These are phyloP conservation scores for Yamadazyma sp. DNA, from an alignment of 1,139 yeast species.

Conservation along the genomic window DNA sequence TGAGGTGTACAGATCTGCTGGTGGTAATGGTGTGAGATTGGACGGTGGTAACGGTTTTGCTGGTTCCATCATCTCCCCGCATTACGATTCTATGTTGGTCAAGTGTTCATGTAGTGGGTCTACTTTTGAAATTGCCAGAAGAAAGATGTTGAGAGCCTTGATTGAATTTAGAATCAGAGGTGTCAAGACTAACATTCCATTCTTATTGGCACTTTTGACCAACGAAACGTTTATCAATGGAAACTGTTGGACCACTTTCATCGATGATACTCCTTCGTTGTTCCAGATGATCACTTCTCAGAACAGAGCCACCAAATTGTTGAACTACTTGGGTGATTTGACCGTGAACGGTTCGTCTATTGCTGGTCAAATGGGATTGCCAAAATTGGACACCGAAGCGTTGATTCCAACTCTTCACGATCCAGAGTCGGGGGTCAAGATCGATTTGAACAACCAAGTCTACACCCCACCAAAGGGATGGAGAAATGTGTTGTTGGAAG, in stretches of 20 bases:
- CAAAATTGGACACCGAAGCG: constrained; percentile 77
- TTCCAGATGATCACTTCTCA: constrained; percentile 94
- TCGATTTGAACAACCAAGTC: constrained; percentile 59
- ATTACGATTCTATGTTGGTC: constrained; percentile 97
- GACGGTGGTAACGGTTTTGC: constrained; percentile 99
- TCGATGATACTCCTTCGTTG: constrained; percentile 94
- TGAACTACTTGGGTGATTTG: constrained; percentile 86
- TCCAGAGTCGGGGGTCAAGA: constrained; percentile 49
- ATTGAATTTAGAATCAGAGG: constrained; percentile 98
- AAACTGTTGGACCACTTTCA: constrained; percentile 96
- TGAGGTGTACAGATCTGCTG: constrained; percentile 97
- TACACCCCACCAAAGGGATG: constrained; percentile 66
- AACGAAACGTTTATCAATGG: constrained; percentile 88
- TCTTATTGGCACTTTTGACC: constrained; percentile 87
- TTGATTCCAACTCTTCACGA: constrained; percentile 71
- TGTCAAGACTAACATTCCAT: constrained; percentile 97
- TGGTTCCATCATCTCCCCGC: constrained; percentile 97
- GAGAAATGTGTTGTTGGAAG: constrained; percentile 80
- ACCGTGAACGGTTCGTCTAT: constrained; percentile 94
- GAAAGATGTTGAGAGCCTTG: constrained; percentile 95
- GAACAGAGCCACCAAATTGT: constrained; percentile 93
- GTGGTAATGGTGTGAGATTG: constrained; percentile 98
- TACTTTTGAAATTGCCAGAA: constrained; percentile 92
- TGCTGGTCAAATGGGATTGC: constrained; percentile 92
- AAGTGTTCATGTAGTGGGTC: constrained; percentile 97